A percentile compares a stretch with the other conserved stretches of the same genome.
Evolutionary conservation across 1,284 basidiomycete genomes (phyloP).

Genomic region (Leccinum fallax): DNA sequence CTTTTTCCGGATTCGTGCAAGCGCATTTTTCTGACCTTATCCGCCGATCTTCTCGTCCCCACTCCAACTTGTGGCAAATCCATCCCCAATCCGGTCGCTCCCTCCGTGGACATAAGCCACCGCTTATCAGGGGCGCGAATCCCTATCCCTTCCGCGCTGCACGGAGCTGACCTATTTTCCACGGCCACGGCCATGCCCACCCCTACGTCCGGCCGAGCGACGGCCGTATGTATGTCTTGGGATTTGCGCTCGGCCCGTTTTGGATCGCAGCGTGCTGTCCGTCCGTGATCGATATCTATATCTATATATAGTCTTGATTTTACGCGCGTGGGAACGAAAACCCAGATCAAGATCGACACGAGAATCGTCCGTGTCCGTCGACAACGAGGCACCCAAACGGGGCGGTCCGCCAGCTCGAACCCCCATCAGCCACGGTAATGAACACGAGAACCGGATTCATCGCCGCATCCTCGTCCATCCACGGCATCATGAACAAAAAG

Average conservation of each 20-base stretch:
- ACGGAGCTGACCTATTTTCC: constrained; percentile 14
- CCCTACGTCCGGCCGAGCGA: neutral
- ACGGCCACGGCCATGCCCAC: neutral
- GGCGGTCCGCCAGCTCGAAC: neutral
- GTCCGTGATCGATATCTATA: constrained; percentile 13
- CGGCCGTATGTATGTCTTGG: constrained; percentile 1
- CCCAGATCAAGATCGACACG: constrained; percentile 28
- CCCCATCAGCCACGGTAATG: constrained; percentile 9
- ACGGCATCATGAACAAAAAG: neutral
- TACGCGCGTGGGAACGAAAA: constrained; percentile 14
- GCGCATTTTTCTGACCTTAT: constrained; percentile 31
- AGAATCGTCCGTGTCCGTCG: constrained; percentile 13
- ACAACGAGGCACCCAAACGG: constrained; percentile 13
- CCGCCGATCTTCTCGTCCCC: constrained; percentile 39
- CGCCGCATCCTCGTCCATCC: neutral
- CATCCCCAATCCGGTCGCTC: constrained; percentile 23
- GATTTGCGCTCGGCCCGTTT: constrained; percentile 27
- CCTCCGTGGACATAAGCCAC: constrained; percentile 34
- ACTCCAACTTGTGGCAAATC: constrained; percentile 27
- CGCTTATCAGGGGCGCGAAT: constrained; percentile 22
- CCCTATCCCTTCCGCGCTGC: constrained; percentile 16
- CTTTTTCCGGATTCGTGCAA: constrained; percentile 22
- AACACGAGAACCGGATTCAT: constrained; percentile 1
- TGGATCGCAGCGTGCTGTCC: constrained; percentile 20
- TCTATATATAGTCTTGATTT: constrained; percentile 11